Evolutionary conservation across 192 early-diverging fungal species (phyloP).

Genomic region (Irineochytrium annulatum): DNA sequence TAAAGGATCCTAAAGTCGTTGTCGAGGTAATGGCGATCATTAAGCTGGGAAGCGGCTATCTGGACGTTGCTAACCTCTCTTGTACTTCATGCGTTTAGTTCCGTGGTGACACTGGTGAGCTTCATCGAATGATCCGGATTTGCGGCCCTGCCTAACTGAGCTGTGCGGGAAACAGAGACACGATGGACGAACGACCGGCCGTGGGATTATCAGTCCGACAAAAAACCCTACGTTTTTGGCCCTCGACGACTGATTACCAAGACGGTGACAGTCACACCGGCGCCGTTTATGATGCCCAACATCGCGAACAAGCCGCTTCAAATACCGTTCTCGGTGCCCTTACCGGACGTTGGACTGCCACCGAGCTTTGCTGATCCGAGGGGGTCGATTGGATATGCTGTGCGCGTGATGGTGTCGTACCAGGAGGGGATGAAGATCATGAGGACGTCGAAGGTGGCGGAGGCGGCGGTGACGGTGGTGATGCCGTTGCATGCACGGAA

Average conservation of each 20-base stretch:
- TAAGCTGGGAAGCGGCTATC: background rate
- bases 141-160: background rate
- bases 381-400: background rate
- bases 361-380: background rate
- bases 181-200: background rate
- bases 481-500: background rate
- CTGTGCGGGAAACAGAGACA: background rate
- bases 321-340: background rate
- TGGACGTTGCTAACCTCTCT: background rate
- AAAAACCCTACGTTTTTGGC: background rate
- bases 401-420: background rate
- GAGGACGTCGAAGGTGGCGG: background rate
- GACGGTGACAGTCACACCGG: background rate
- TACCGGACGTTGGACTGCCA: background rate
- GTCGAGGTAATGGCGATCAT: background rate
- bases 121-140: background rate
- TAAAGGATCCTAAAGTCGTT: background rate
- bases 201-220: background rate
- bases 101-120: background rate
- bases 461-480: background rate
- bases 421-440: conserved; percentile 1
- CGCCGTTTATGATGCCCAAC: background rate
- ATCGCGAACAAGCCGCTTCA: background rate
- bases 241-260: background rate
- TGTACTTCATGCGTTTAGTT: background rate